phyloP scores from a whole-genome alignment of 352 stramenopile genomes.

The Pythium rishiriense region DNA sequence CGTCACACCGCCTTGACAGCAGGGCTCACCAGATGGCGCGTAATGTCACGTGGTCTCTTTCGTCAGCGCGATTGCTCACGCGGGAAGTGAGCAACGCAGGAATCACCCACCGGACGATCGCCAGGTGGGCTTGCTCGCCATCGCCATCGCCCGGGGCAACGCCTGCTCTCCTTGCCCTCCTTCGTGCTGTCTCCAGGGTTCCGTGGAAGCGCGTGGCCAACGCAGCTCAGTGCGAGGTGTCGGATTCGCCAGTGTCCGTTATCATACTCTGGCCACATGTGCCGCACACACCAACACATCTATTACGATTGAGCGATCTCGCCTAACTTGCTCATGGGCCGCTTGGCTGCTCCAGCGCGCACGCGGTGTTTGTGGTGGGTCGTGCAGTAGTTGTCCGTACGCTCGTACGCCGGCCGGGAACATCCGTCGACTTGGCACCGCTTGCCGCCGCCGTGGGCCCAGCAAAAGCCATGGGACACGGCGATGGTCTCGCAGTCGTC shows the following conservation, averaged over 20 bases:
- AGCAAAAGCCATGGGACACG: slow-evolving; percentile 60
- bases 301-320: background rate
- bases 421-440: slow-evolving; percentile 50
- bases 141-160: background rate
- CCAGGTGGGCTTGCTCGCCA: no score
- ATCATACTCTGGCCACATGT: no score
- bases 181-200: no score
- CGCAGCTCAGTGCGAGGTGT: no score
- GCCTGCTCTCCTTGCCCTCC: background rate
- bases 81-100: background rate
- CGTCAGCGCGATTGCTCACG: background rate
- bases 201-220: no score
- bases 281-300: background rate
- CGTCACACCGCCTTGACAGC: background rate
- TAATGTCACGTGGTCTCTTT: background rate
- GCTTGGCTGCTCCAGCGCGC: background rate
- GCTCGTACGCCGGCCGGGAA: slow-evolving; percentile 58
- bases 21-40: background rate
- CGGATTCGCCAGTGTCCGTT: no score
- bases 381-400: slow-evolving; percentile 55
- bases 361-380: slow-evolving; percentile 42
- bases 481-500: slow-evolving; percentile 53
- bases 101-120: no score
- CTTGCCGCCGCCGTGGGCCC: slow-evolving; percentile 73
- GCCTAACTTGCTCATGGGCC: no score